Base-by-base conservation (phyloP, 2,329 filamentous ascomycete species). In the Alternaria alternata region DNA sequence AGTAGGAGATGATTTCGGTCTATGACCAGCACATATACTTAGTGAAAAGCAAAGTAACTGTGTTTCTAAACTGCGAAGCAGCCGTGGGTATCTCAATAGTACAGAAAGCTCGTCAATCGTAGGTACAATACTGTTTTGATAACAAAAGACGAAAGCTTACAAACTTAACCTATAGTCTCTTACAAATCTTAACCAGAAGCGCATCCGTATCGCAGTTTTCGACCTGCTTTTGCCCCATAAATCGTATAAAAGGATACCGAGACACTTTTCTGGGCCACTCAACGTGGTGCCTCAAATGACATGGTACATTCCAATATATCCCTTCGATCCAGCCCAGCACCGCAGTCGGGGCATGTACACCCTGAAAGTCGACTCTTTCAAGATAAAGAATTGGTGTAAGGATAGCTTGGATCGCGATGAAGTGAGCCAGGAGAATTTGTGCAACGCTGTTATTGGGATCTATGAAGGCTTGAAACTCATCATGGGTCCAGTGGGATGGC, bases 391-490 rank as follows among this genome's bases (percentile, higher is more conserved):
- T 78, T 0, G 81, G 81, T 5, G 76, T 75, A 57, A 85, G 75
- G 6, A 84, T 70, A 1, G 81, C 72, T 52, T 84, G 80, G 0
- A 83, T 65, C 1, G 80, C 77, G n/a, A 84, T 76, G 64, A 83
- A 84, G 64, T 84, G 81, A 7, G 79, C 75, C 5, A 84, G 75
- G 5, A 85, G 68, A 4, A 84, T 78, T 28, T 80, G 80, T 1
- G 80, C 75, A 4, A 80, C 63, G 44, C 68, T 68, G 53, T 85
- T 84, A 39, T 70, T 67, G 0, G 80, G 74, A 42, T 81, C 73
- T 58, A 83, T 75, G 67, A 84, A 83, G 1, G 73, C 70, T 42
- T 78, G 74, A 59, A 85, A 84, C 18, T 78, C 68, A 3, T 75
- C 73, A 47, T 81, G 75, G 2, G 74, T 74, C 71, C 82, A 77